Conservation (phyloP, 352 stramenopile genomes). For the Pythium coloratum region DNA sequence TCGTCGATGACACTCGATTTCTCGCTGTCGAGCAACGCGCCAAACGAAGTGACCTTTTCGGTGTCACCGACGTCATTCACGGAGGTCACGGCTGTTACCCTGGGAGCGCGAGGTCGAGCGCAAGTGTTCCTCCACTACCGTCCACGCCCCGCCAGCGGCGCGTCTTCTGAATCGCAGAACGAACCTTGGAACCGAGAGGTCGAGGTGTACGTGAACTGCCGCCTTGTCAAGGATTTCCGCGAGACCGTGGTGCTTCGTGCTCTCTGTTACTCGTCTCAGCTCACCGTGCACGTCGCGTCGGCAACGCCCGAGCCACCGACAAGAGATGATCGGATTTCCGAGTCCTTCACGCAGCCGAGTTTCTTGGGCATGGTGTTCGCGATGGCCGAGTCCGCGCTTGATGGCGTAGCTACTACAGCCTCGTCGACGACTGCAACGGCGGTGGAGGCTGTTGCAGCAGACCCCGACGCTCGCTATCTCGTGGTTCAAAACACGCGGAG, state of each 20-base stretch:
- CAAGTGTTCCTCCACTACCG: conserved; percentile 89
- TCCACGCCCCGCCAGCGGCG: conserved; percentile 42
- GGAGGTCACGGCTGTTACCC: conserved; percentile 75
- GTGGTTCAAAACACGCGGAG: conserved; percentile 76
- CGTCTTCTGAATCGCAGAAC: background rate
- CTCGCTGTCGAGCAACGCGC: conserved; percentile 82
- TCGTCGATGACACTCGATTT: conserved; percentile 85
- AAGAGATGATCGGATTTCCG: conserved; percentile 28
- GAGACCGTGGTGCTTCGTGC: conserved; percentile 80
- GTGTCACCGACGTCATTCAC: conserved; percentile 82
- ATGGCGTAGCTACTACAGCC: conserved; percentile 29
- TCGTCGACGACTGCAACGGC: conserved; percentile 13
- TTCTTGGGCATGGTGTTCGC: conserved; percentile 82
- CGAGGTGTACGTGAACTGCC: conserved; percentile 87
- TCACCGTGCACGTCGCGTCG: conserved; percentile 68
- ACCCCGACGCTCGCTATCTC: conserved; percentile 58
- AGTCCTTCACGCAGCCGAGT: conserved; percentile 54
- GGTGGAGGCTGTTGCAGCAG: background rate
- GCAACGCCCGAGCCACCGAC: conserved; percentile 38
- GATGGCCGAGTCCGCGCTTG: conserved; percentile 69
- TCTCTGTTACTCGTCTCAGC: conserved; percentile 76
- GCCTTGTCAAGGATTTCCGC: conserved; percentile 86
- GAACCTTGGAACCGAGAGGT: conserved; percentile 83
- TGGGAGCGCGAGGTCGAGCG: conserved; percentile 63
- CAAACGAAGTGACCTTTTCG: conserved; percentile 83